These are phyloP conservation scores for Trypanosoma conorhini DNA, from an alignment of 208 protist genomes.

Conservation along the genomic window DNA sequence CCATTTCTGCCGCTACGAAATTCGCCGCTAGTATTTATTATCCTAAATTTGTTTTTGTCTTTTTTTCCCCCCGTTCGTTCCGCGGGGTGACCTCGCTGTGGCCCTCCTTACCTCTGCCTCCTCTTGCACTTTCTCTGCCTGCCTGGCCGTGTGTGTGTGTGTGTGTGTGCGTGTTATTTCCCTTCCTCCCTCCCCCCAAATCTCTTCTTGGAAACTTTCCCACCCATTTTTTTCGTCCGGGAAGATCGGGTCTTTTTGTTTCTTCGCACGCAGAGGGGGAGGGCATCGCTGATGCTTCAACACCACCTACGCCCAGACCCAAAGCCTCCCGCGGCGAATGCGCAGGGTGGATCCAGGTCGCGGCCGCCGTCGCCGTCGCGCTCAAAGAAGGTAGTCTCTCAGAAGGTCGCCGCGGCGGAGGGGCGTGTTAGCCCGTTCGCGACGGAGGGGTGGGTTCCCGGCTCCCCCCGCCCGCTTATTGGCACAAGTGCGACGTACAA, in stretches of 20 bases:
- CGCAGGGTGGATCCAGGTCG: not conserved
- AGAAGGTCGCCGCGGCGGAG: not conserved
- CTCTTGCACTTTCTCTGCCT: constrained; percentile 1
- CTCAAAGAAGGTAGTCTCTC: not conserved
- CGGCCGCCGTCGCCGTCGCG: not conserved
- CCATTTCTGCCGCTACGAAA: not conserved
- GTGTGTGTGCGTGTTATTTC: not conserved
- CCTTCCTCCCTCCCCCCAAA: constrained; percentile 1
- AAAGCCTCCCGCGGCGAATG: not conserved
- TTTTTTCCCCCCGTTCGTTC: too few species aligned
- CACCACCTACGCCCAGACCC: constrained; percentile 30
- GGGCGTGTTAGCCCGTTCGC: not conserved
- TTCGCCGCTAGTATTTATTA: not conserved
- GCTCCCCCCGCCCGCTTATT: constrained; percentile 6
- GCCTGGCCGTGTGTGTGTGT: constrained; percentile 3
- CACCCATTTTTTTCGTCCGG: constrained; percentile 4
- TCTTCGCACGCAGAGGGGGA: not conserved
- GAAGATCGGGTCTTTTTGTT: constrained; percentile 7
- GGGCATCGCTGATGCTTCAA: constrained; percentile 19
- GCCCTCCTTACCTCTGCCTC: not conserved
- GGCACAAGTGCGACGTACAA: constrained; percentile 86
- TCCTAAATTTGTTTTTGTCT: not conserved
- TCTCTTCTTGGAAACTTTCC: not conserved
- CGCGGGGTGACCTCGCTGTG: not conserved
- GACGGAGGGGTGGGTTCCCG: not conserved